Evolutionary conservation across 306 rosid species (phyloP).

Genomic region (Ziziphus jujuba): DNA sequence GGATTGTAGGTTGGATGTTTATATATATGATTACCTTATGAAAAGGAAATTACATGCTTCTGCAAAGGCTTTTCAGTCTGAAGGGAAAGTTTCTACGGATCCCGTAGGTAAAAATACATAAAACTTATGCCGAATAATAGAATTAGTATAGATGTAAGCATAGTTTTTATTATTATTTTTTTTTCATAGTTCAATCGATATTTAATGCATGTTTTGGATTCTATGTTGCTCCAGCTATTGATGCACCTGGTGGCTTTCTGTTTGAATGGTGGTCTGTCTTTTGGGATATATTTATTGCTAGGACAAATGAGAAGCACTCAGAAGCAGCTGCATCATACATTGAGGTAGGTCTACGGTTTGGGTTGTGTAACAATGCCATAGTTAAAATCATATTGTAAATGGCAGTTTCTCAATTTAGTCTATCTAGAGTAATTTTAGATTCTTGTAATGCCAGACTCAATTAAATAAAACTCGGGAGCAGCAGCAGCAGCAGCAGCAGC

Average conservation of each 20-base stretch:
- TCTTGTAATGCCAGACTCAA: slow-evolving; percentile 44
- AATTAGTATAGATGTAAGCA: background rate
- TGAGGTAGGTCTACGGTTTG: slow-evolving; percentile 42
- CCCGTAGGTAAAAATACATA: slow-evolving; percentile 57
- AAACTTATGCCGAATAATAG: background rate
- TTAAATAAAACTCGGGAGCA: slow-evolving; percentile 49
- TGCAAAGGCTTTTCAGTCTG: slow-evolving; percentile 69
- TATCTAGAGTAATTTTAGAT: background rate
- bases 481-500: slow-evolving; percentile 39
- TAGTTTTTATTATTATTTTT: background rate
- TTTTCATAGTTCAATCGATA: background rate
- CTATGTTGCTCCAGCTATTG: slow-evolving; percentile 49
- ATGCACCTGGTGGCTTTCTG: slow-evolving; percentile 77
- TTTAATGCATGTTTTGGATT: slow-evolving; percentile 16
- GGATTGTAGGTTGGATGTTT: slow-evolving; percentile 67
- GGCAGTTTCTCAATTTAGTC: background rate
- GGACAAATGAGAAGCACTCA: slow-evolving; percentile 53
- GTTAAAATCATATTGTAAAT: slow-evolving; percentile 16
- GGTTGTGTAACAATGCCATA: slow-evolving; percentile 1
- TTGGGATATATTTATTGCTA: slow-evolving; percentile 67
- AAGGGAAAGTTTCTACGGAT: slow-evolving; percentile 51
- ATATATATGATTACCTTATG: slow-evolving; percentile 62
- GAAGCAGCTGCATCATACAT: slow-evolving; percentile 62
- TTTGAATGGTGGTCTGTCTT: slow-evolving; percentile 93
- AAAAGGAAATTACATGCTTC: slow-evolving; percentile 64